Percentiles rank a stretch among this genome's conserved stretches.
Evolutionary conservation across 2,329 filamentous ascomycete genomes (phyloP).

Genomic region (Penicillium rolfsii): DNA sequence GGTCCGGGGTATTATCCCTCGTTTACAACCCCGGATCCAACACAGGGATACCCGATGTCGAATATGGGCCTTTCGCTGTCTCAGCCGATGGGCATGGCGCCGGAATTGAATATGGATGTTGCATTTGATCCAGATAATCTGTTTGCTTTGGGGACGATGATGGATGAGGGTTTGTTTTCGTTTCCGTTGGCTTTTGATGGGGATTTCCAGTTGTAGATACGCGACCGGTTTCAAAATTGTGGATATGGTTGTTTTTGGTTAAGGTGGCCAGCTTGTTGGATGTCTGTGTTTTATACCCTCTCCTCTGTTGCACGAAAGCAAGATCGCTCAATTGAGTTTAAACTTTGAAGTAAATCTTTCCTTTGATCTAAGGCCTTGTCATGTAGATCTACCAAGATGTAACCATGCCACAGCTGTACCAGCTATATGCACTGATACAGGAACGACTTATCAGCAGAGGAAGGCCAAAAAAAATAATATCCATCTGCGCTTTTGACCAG

Average conservation of each 20-base stretch:
- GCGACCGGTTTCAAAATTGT: too few relatives aligned
- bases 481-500: too few relatives aligned
- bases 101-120: conserved; percentile 33
- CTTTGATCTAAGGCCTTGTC: too few relatives aligned
- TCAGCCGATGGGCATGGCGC: conserved; percentile 28
- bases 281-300: background rate
- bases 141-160: conserved; percentile 36
- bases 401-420: too few relatives aligned
- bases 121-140: conserved; percentile 36
- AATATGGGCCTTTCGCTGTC: conserved; percentile 20
- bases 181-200: conserved; percentile 31
- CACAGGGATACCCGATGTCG: conserved; percentile 18
- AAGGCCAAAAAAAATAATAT: too few relatives aligned
- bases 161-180: conserved; percentile 40
- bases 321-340: background rate
- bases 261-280: background rate
- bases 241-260: too few relatives aligned
- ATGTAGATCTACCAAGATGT: too few relatives aligned
- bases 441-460: too few relatives aligned
- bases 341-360: too few relatives aligned
- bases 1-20: conserved; percentile 14
- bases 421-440: too few relatives aligned
- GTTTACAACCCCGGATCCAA: conserved; percentile 9
- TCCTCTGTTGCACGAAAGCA: background rate
- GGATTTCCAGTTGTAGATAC: conserved; percentile 29